These are phyloP conservation scores for Amphibolis antarctica DNA, from an alignment of 106 monocot species.

Conservation along the genomic window DNA sequence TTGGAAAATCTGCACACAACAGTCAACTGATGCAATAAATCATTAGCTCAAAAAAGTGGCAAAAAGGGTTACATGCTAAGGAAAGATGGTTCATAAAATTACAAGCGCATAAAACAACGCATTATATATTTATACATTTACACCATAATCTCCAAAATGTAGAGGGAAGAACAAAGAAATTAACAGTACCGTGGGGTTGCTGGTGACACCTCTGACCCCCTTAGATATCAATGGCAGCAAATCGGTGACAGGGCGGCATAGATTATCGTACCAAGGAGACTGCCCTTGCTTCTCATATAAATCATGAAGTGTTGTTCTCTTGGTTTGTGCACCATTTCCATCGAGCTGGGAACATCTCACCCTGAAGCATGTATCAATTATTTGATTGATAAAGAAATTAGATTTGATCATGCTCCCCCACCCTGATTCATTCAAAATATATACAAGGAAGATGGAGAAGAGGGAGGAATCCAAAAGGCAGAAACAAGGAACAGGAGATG, in stretches of 20 bases:
- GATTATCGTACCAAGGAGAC: constrained; percentile 97
- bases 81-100: too few species aligned
- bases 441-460: too few species aligned
- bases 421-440: too few species aligned
- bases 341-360: constrained; percentile 39
- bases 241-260: constrained; percentile 84
- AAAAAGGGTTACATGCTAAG: too few species aligned
- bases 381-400: neutral
- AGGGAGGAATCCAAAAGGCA: too few species aligned
- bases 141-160: neutral
- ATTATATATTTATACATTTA: too few species aligned
- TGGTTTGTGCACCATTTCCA: constrained; percentile 56
- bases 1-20: constrained; percentile 72
- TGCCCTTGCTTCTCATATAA: constrained; percentile 82
- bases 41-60: too few species aligned
- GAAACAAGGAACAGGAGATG: too few species aligned
- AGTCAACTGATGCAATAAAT: too few species aligned
- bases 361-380: constrained; percentile 18
- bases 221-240: constrained; percentile 65
- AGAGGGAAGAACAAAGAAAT: neutral
- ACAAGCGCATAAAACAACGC: too few species aligned
- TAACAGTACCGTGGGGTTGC: constrained; percentile 75
- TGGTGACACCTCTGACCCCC: constrained; percentile 90
- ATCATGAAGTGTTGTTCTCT: constrained; percentile 66
- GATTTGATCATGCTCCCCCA: too few species aligned